phyloP scores from a whole-genome alignment of 257 asterid genomes.

The Solanum medicagineum region DNA sequence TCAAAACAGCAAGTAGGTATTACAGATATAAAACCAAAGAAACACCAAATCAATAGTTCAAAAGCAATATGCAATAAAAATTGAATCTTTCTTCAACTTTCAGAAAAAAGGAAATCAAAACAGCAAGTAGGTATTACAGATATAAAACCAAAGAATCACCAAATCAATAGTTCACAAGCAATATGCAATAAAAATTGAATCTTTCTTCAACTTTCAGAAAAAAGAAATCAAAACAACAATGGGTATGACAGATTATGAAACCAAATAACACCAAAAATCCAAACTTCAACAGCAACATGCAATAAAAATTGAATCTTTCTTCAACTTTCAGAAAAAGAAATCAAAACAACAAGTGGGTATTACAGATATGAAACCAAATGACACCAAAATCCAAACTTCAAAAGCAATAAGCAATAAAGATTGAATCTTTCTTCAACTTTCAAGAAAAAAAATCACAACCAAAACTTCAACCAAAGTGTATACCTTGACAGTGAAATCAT shows the following conservation, averaged over 20 bases:
- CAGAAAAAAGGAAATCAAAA: neutral
- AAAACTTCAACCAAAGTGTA: neutral
- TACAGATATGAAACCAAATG: neutral
- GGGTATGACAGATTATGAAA: neutral
- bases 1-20: neutral
- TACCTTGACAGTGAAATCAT: slow-evolving; percentile 66
- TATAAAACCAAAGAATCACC: neutral
- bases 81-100: neutral
- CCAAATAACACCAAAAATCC: neutral
- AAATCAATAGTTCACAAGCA: neutral
- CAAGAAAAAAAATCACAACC: neutral
- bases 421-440: neutral
- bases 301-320: neutral
- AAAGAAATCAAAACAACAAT: neutral
- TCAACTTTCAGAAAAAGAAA: neutral
- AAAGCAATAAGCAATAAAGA: neutral
- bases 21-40: neutral
- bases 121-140: neutral
- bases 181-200: neutral
- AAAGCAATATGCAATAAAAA: neutral
- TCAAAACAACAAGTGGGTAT: neutral
- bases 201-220: neutral
- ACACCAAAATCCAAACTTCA: neutral
- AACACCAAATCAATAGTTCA: neutral
- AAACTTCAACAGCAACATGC: neutral